Evolutionary conservation across 768 basidiomycete species (phyloP).

Genomic region (Guyanaporus albipodus): DNA sequence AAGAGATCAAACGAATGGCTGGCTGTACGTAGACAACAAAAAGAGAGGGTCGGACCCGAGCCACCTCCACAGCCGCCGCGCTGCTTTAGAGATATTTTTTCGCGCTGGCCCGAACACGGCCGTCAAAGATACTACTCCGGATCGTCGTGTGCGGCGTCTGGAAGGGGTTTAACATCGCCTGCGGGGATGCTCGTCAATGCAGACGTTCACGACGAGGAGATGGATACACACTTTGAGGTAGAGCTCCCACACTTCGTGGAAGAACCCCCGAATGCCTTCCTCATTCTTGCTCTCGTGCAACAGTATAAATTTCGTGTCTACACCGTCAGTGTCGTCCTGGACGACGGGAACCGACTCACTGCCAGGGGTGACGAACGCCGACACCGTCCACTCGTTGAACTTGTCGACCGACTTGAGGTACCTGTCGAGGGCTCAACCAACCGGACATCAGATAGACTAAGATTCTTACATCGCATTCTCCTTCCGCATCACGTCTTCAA

Average conservation of each 20-base stretch:
- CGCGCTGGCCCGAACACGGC: constrained; percentile 78
- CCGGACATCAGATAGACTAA: too few relatives aligned
- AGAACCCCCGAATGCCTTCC: constrained; percentile 90
- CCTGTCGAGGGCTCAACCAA: too few relatives aligned
- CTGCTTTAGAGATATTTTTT: constrained; percentile 63
- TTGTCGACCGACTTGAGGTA: constrained; percentile 94
- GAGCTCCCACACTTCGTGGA: constrained; percentile 94
- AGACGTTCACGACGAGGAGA: constrained; percentile 4
- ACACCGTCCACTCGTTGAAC: constrained; percentile 99
- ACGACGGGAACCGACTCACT: constrained; percentile 51
- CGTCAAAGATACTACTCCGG: constrained; percentile 77
- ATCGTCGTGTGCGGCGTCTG: constrained; percentile 86
- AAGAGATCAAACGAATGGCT: constrained; percentile 9
- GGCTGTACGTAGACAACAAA: constrained; percentile 21
- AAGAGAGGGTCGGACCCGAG: constrained; percentile 12
- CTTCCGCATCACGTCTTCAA: constrained; percentile 89
- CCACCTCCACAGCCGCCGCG: constrained; percentile 9
- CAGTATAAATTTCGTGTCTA: constrained; percentile 93
- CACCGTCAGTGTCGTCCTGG: not conserved
- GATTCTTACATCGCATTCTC: constrained; percentile 72
- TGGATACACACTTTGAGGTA: constrained; percentile 85
- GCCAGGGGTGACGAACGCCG: constrained; percentile 91
- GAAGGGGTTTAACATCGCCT: constrained; percentile 95
- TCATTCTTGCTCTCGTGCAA: constrained; percentile 96
- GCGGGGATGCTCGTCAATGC: constrained; percentile 4